These are phyloP conservation scores for Glarea lozoyensis DNA, from an alignment of 495 filamentous ascomycete genomes.

Conservation along the genomic window DNA sequence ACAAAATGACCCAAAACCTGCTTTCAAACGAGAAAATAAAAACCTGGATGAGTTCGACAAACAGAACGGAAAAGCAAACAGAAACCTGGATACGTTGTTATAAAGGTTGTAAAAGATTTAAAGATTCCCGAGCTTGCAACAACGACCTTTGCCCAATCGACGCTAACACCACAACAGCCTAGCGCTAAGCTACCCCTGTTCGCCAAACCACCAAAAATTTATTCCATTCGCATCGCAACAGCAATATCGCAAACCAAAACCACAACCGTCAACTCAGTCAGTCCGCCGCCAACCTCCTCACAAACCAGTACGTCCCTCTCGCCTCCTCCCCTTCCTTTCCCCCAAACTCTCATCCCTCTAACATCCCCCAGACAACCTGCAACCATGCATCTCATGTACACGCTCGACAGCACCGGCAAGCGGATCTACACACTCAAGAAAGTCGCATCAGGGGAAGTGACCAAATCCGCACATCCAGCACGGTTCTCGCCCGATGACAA, in stretches of 20 bases:
- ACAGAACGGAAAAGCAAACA: no score
- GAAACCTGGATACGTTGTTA: no score
- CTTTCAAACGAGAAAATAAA: no score
- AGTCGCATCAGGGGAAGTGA: conserved; percentile 66
- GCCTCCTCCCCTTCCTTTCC: neutral
- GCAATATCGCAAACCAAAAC: neutral
- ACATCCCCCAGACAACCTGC: neutral
- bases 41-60: no score
- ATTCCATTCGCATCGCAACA: no score
- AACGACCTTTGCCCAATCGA: no score
- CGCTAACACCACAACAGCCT: neutral
- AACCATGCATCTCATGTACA: conserved; percentile 86
- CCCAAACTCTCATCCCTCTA: neutral
- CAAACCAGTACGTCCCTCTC: neutral
- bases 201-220: neutral
- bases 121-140: no score
- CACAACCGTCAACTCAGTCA: neutral
- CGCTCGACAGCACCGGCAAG: conserved; percentile 66
- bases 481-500: conserved; percentile 97
- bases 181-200: neutral
- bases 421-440: conserved; percentile 87
- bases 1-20: no score
- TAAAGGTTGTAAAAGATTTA: no score
- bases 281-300: neutral
- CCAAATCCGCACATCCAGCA: conserved; percentile 92